phyloP scores from a whole-genome alignment of 2,329 filamentous ascomycete genomes.

The Paracorniculantispora psalliotae region DNA sequence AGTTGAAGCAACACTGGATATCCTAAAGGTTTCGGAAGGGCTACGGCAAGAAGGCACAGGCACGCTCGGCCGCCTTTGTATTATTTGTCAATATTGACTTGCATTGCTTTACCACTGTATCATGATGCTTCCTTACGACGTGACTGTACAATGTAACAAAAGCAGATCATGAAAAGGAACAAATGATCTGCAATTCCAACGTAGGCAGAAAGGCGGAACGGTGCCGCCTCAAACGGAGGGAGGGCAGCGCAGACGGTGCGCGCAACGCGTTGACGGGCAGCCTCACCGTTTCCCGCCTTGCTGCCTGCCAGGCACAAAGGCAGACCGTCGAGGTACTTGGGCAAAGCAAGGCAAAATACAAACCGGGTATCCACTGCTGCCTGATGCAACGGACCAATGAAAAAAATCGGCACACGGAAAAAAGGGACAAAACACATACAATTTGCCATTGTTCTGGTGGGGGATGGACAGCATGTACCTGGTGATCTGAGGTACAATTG shows the following conservation, averaged over 20 bases:
- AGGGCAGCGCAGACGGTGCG: background rate
- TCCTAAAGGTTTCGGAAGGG: constrained; percentile 8
- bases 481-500: constrained; percentile 6
- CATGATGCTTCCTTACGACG: too few relatives aligned
- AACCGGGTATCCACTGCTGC: background rate
- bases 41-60: background rate
- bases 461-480: constrained; percentile 3
- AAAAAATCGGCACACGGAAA: background rate
- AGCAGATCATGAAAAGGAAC: background rate
- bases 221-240: background rate
- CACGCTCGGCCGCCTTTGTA: background rate
- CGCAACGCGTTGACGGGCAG: background rate
- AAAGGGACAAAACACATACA: background rate
- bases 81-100: constrained; percentile 7
- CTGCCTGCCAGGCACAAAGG: constrained; percentile 1
- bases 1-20: constrained; percentile 8
- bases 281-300: background rate
- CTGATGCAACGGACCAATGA: background rate
- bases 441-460: background rate
- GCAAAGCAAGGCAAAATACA: constrained; percentile 2
- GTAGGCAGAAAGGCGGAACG: background rate
- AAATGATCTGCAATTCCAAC: background rate
- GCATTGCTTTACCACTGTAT: too few relatives aligned
- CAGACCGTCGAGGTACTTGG: background rate
- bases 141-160: background rate